Conservation (phyloP, 1,284 basidiomycete species). For the Schizophyllum amplum region DNA sequence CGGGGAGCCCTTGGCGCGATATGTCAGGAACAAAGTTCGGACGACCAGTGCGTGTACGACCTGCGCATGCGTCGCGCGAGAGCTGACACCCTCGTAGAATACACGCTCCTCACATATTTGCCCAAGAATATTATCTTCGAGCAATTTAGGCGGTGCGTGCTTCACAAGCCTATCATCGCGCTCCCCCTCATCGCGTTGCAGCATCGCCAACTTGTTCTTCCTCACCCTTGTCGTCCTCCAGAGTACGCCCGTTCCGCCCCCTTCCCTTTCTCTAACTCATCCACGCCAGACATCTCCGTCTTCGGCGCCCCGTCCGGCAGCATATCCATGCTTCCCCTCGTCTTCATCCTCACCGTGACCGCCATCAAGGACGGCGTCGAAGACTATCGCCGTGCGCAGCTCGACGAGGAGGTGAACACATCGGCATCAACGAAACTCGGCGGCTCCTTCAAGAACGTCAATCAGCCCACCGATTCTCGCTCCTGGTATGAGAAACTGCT, state of each 20-base stretch:
- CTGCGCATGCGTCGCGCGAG: slow-evolving; percentile 4
- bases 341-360: slow-evolving; percentile 84
- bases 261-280: neutral
- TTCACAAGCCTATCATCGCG: slow-evolving; percentile 6
- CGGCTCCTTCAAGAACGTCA: slow-evolving; percentile 80
- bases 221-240: slow-evolving; percentile 78
- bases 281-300: slow-evolving; percentile 66
- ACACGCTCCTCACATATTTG: slow-evolving; percentile 85
- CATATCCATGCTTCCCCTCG: slow-evolving; percentile 80
- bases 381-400: slow-evolving; percentile 80
- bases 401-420: slow-evolving; percentile 91
- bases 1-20: slow-evolving; percentile 74
- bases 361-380: slow-evolving; percentile 94
- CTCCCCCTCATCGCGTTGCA: slow-evolving; percentile 21
- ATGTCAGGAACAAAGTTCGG: slow-evolving; percentile 90
- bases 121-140: slow-evolving; percentile 91
- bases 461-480: slow-evolving; percentile 75
- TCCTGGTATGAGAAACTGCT: slow-evolving; percentile 69
- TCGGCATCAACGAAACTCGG: slow-evolving; percentile 82
- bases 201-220: slow-evolving; percentile 93
- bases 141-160: slow-evolving; percentile 73
- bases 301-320: slow-evolving; percentile 86
- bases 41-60: slow-evolving; percentile 69
- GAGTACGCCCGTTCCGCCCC: slow-evolving; percentile 34
- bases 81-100: slow-evolving; percentile 46